Percentiles rank a stretch among this genome's conserved stretches.
Conservation (phyloP, 805 yeast genomes). For the Candida vartiovaarae region DNA sequence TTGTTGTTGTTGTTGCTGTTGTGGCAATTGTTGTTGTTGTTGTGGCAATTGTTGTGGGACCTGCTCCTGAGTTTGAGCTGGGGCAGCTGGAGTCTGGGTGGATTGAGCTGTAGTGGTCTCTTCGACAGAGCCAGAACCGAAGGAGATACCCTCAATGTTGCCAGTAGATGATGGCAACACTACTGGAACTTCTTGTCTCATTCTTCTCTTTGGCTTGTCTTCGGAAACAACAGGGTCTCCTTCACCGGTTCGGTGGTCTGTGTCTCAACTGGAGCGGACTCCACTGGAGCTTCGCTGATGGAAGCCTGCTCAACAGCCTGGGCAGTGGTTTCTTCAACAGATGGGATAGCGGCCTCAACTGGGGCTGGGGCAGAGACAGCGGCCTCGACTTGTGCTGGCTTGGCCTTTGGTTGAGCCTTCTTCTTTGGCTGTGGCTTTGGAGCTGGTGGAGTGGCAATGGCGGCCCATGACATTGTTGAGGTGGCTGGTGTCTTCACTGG, state of each 20-base stretch:
- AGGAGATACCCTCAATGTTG: slow-evolving; percentile 51
- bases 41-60: slow-evolving; percentile 16
- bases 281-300: slow-evolving; percentile 7
- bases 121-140: slow-evolving; percentile 49
- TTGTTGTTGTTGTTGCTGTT: slow-evolving; percentile 14
- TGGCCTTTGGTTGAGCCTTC: slow-evolving; percentile 17
- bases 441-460: slow-evolving; percentile 51
- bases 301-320: slow-evolving; percentile 14
- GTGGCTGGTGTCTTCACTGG: slow-evolving; percentile 21
- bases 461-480: slow-evolving; percentile 53
- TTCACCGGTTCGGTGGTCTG: slow-evolving; percentile 11
- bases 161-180: slow-evolving; percentile 43
- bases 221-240: slow-evolving; percentile 16
- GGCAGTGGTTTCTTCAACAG: slow-evolving; percentile 17
- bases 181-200: slow-evolving; percentile 37
- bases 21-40: slow-evolving; percentile 8
- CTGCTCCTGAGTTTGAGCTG: slow-evolving; percentile 15
- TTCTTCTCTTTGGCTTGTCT: slow-evolving; percentile 26
- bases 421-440: slow-evolving; percentile 21
- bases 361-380: slow-evolving; percentile 6
- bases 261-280: slow-evolving; percentile 4
- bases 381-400: slow-evolving; percentile 2
- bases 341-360: slow-evolving; percentile 19
- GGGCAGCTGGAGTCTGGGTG: slow-evolving; percentile 17
- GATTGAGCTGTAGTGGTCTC: slow-evolving; percentile 24